phyloP scores from a whole-genome alignment of 2,329 filamentous ascomycete species.

The Colletotrichum siamense region DNA sequence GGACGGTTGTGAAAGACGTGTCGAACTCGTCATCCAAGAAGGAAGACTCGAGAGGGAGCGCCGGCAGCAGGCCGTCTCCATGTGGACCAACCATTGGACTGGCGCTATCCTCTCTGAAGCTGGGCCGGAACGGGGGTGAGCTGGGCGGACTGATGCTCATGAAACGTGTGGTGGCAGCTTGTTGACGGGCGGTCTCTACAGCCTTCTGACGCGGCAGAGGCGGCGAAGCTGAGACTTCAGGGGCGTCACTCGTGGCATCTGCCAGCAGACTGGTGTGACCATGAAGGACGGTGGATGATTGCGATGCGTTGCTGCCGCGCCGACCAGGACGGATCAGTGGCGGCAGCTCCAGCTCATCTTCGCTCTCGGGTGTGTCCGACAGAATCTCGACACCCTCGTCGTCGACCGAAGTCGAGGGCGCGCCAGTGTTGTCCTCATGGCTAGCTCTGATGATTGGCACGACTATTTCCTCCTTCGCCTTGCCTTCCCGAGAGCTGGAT shows the following conservation, averaged over 20 bases:
- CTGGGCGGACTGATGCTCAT: slow-evolving; percentile 51
- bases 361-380: neutral
- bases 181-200: neutral
- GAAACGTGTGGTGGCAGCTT: slow-evolving; percentile 26
- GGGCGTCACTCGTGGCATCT: slow-evolving; percentile 45
- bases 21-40: slow-evolving; percentile 56
- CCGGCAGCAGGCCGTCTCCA: slow-evolving; percentile 31
- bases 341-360: slow-evolving; percentile 40
- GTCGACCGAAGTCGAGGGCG: neutral
- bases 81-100: slow-evolving; percentile 16
- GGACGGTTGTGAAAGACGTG: slow-evolving; percentile 37
- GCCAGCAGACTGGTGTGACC: slow-evolving; percentile 43
- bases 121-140: slow-evolving; percentile 45
- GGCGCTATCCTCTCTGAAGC: slow-evolving; percentile 3
- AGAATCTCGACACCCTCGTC: neutral
- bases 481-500: neutral
- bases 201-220: slow-evolving; percentile 37
- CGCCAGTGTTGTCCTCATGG: neutral
- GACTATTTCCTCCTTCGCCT: neutral
- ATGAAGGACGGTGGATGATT: slow-evolving; percentile 44
- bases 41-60: slow-evolving; percentile 48
- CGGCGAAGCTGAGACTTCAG: slow-evolving; percentile 51
- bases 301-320: slow-evolving; percentile 36
- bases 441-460: neutral
- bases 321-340: slow-evolving; percentile 35